Conservation (phyloP, 2,329 filamentous ascomycete genomes). For the Cadophora sp. region DNA sequence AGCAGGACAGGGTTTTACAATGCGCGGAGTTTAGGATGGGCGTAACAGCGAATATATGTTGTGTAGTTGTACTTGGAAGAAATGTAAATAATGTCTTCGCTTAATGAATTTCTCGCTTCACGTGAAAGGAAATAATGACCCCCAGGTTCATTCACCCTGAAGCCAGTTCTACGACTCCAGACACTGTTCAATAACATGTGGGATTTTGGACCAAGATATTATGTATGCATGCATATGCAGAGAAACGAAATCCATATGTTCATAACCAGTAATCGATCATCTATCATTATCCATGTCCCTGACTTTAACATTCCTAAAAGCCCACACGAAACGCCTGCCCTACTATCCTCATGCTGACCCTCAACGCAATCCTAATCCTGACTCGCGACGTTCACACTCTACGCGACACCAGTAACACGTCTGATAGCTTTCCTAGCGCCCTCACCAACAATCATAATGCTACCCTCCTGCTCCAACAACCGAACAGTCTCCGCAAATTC, state of each 20-base stretch:
- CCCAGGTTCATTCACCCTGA: too few relatives aligned
- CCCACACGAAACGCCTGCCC: constrained; percentile 2
- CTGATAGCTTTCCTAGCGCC: constrained; percentile 83
- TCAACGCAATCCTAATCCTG: neutral
- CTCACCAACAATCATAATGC: constrained; percentile 81
- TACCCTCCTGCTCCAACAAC: constrained; percentile 82
- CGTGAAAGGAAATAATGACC: too few relatives aligned
- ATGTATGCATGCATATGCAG: too few relatives aligned
- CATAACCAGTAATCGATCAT: constrained; percentile 9
- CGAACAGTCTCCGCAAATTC: constrained; percentile 87
- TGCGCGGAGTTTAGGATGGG: too few relatives aligned
- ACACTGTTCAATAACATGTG: too few relatives aligned
- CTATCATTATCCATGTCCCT: constrained; percentile 10
- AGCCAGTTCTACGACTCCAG: too few relatives aligned
- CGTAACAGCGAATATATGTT: too few relatives aligned
- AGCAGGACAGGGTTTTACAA: too few relatives aligned
- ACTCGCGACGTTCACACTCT: constrained; percentile 8
- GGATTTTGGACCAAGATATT: too few relatives aligned
- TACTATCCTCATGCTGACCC: neutral
- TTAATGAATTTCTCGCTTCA: too few relatives aligned
- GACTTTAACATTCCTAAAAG: neutral
- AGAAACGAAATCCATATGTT: constrained; percentile 3
- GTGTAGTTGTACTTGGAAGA: too few relatives aligned
- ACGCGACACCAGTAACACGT: constrained; percentile 67
- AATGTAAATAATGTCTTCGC: too few relatives aligned